phyloP scores from a whole-genome alignment of 75 land plant genomes.

The Pinus taeda region DNA sequence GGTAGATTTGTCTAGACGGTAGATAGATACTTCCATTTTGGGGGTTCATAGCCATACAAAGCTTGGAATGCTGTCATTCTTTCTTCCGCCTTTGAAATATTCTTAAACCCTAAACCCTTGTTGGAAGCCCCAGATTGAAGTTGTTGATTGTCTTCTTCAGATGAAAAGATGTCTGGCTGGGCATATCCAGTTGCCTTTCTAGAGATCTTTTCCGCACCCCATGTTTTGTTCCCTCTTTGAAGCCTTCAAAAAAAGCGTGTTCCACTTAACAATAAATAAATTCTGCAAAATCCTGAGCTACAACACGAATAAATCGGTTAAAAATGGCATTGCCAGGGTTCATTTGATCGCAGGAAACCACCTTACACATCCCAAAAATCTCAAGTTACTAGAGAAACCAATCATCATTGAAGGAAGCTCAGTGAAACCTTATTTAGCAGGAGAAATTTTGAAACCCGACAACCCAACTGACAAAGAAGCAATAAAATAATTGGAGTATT shows the following conservation, averaged over 20 bases:
- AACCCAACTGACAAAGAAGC: neutral
- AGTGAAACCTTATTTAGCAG: neutral
- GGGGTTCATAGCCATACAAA: too few species aligned
- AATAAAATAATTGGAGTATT: slow-evolving; percentile 41
- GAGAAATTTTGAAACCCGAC: neutral
- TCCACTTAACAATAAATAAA: neutral
- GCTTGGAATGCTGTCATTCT: too few species aligned
- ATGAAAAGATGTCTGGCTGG: neutral
- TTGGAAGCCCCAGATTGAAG: too few species aligned
- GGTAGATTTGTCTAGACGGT: too few species aligned
- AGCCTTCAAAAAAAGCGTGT: neutral
- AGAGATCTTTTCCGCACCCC: neutral
- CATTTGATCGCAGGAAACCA: neutral
- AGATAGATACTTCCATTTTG: too few species aligned
- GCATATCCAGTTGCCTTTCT: neutral
- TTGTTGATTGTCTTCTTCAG: too few species aligned
- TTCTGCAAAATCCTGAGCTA: neutral
- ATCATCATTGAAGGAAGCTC: neutral
- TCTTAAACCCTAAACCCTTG: too few species aligned
- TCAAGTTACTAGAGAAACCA: neutral
- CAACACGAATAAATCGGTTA: neutral
- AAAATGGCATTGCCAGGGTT: too few species aligned
- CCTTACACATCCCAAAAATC: neutral
- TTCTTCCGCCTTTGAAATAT: too few species aligned
- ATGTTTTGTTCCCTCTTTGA: neutral